Conservation (phyloP, 2,329 filamentous ascomycete species). For the Fusarium stilboides region DNA sequence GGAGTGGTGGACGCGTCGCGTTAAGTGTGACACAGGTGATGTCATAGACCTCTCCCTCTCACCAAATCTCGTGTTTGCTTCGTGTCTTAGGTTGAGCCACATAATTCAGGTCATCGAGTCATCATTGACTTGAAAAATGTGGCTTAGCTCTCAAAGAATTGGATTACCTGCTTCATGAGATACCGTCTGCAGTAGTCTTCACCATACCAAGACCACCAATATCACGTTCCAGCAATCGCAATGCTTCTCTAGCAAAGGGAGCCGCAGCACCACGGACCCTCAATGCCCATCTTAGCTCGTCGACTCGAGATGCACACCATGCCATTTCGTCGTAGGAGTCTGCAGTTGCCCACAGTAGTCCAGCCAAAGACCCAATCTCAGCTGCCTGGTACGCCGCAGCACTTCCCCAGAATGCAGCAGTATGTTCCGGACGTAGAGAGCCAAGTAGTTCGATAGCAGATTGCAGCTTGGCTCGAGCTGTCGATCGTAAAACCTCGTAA, state of each 20-base stretch:
- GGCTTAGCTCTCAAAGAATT: background rate
- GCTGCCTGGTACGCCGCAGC: conserved; percentile 61
- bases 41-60: conserved; percentile 41
- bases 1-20: conserved; percentile 33
- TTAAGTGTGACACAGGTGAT: conserved; percentile 42
- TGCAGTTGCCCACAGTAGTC: conserved; percentile 59
- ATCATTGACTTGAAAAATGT: background rate
- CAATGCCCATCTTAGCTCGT: conserved; percentile 60
- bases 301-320: conserved; percentile 58
- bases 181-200: conserved; percentile 34
- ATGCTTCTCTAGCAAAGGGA: conserved; percentile 58
- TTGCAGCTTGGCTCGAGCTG: conserved; percentile 58
- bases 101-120: conserved; percentile 11
- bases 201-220: conserved; percentile 51
- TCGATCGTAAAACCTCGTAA: conserved; percentile 54
- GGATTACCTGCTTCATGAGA: conserved; percentile 12
- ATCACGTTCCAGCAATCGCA: conserved; percentile 58
- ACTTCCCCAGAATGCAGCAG: conserved; percentile 64
- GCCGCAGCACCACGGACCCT: conserved; percentile 58
- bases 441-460: conserved; percentile 59
- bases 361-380: conserved; percentile 59
- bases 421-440: conserved; percentile 61
- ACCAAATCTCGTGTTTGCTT: conserved; percentile 25
- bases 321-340: conserved; percentile 57
- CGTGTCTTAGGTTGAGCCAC: conserved; percentile 29